These are phyloP conservation scores for Pisolithus thermaeus DNA, from an alignment of 1,284 basidiomycete species.

Conservation along the genomic window DNA sequence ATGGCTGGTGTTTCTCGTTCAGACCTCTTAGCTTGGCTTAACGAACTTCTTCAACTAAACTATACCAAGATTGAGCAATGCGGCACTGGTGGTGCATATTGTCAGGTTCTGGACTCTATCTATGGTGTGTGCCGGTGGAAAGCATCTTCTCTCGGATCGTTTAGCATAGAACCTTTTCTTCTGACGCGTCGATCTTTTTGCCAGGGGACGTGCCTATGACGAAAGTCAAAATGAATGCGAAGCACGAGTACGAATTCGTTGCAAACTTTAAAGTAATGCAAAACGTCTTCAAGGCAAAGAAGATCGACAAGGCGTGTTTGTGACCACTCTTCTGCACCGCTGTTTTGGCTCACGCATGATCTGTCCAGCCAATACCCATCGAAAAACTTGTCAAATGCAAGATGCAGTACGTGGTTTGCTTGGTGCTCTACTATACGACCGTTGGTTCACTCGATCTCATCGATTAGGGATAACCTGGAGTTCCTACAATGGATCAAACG, in stretches of 20 bases:
- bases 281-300: constrained; percentile 80
- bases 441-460: constrained; percentile 7
- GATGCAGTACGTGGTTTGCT: constrained; percentile 77
- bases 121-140: constrained; percentile 54
- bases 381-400: constrained; percentile 96
- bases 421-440: constrained; percentile 1
- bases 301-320: constrained; percentile 83
- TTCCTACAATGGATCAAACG: constrained; percentile 97
- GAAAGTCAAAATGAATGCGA: constrained; percentile 89
- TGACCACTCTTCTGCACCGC: not conserved
- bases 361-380: constrained; percentile 80
- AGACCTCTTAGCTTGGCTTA: constrained; percentile 91
- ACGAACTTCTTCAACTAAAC: constrained; percentile 85
- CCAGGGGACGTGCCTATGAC: constrained; percentile 80
- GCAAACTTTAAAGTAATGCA: constrained; percentile 96
- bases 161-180: constrained; percentile 5
- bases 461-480: constrained; percentile 88
- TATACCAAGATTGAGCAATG: constrained; percentile 96
- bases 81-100: constrained; percentile 85
- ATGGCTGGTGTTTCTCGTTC: constrained; percentile 55
- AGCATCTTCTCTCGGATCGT: constrained; percentile 16
- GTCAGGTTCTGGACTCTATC: constrained; percentile 91
- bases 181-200: constrained; percentile 8
- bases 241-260: constrained; percentile 94
- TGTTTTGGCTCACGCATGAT: not conserved